Base-by-base conservation (phyloP, 495 filamentous ascomycete species). In the Monascus purpureus region DNA sequence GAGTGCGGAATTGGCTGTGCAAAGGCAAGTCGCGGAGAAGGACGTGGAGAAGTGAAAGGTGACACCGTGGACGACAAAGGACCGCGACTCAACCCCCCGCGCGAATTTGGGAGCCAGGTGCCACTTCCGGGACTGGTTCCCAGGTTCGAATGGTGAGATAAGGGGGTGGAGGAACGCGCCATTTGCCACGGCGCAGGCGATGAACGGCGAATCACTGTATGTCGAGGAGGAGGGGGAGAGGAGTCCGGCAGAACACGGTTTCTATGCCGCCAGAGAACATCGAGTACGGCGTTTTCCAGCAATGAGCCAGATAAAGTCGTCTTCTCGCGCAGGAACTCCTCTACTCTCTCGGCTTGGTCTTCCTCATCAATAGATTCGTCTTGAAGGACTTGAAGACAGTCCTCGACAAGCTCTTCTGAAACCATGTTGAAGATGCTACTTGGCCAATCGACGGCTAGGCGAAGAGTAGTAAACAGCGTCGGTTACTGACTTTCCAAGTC, bases 1-100 rank as follows among this genome's bases (percentile, higher is more conserved):
- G 86, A 95, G 47, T 96, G 87, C 3, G 92, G 90, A 37, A 99
- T 92, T n/a, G 92, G 92, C 26, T 77, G 82, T 1, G 87, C 81
- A 45, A 94, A 80, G 17, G 85, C 83, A 24, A 95, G 76, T 34
- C 92, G 73, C 19, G 92, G 92, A 7, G 92, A 96, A 9, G 92
- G 85, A 27, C 87, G 77, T 17, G 92, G 92, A 6, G 90, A 96
- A 32, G 79, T 81, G 49, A 99, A 99, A 2, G 92, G 92, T 13
- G 88, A 95, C 16, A 47, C 61, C 8, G 61, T 65, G 11, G 59
- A 62, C 27, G 61, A 65, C 18, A 56, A 46, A 13, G 62, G 55
- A 16, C 67, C 67, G 41, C 86, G 72, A 33, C 70, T 68, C 42
- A 93, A 80, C 36, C 65, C 71, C 34, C 76, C 75, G 25, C 81